Base-by-base conservation (phyloP, 2,329 filamentous ascomycete genomes). In the Kalmusia sp. region DNA sequence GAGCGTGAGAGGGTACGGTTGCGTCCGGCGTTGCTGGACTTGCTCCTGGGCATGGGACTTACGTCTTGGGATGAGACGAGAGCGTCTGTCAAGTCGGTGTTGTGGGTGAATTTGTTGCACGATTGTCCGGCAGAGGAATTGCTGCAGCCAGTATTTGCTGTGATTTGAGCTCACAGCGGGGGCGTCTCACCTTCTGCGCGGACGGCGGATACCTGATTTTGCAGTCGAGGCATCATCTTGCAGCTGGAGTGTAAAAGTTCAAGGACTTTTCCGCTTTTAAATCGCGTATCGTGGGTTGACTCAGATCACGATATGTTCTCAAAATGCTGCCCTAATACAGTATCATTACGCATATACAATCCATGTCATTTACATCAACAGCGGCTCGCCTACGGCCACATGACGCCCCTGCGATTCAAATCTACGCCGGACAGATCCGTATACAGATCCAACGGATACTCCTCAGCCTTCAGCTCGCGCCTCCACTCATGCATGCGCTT, bases 391-490 rank as follows among this genome's bases (percentile, higher is more conserved):
- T 58, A 67, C 17, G 64, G 62, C 61, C 57, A 68, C 67, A 72
- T 69, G 19, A 68, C 58, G 12, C 61, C 64, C 39, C 61, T 54
- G 19, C 49, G 58, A 21, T 57, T 43, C 34, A 68, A 40, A 46
- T 61, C 63, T 22, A 46, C 46, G 19, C 59, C 49, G 9, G 51
- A 59, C 59, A 68, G 34, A 54, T 74, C 67, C 1, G 71, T 73
- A 37, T 63, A 72, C 14, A 75, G 56, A 55, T 74, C 69, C 38
- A 75, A 43, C 39, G 71, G 70, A 53, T 73, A 75, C 49, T 74
- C 65, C 51, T 61, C 52, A 6, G 58, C 52, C 35, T 48, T 62
- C 52, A 69, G 47, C 6, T 58, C 60, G 35, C 59, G 62, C 58
- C 65, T 71, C 71, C 69, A 72, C 30, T 55, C 52, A 53, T 65